Conservation (phyloP, 2,329 filamentous ascomycete species). For the Diplocarpon rosae region DNA sequence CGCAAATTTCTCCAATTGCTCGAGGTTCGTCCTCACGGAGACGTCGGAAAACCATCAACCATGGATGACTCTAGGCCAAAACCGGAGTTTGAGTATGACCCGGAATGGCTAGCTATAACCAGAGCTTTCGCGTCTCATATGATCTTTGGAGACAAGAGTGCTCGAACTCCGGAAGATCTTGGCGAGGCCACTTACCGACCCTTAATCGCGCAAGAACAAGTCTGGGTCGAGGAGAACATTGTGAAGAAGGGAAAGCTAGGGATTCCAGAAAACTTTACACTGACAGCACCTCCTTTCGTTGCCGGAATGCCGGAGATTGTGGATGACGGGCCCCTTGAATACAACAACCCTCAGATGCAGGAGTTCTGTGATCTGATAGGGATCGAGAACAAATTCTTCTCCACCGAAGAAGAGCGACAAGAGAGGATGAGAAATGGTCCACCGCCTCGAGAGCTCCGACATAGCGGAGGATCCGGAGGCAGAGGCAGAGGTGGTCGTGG, state of each 20-base stretch:
- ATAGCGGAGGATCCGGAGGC: slow-evolving; percentile 28
- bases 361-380: slow-evolving; percentile 68
- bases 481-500: slow-evolving; percentile 29
- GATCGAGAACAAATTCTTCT: slow-evolving; percentile 65
- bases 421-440: slow-evolving; percentile 49
- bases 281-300: slow-evolving; percentile 64
- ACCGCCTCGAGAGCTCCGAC: slow-evolving; percentile 30
- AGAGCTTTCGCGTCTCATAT: slow-evolving; percentile 64
- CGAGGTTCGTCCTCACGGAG: slow-evolving; percentile 41
- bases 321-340: slow-evolving; percentile 60
- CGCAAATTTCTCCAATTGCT: slow-evolving; percentile 75
- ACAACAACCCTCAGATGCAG: slow-evolving; percentile 78
- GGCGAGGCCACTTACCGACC: slow-evolving; percentile 58
- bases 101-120: slow-evolving; percentile 91
- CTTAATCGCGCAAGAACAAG: slow-evolving; percentile 56
- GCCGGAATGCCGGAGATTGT: slow-evolving; percentile 44
- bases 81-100: slow-evolving; percentile 52
- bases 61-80: slow-evolving; percentile 8
- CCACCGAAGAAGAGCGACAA: slow-evolving; percentile 58
- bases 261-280: slow-evolving; percentile 68
- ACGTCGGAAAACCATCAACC: slow-evolving; percentile 4
- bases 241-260: slow-evolving; percentile 48
- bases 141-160: slow-evolving; percentile 47
- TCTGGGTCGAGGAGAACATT: slow-evolving; percentile 75
- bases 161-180: slow-evolving; percentile 44